These are phyloP conservation scores for Penicillium arizonense DNA, from an alignment of 495 filamentous ascomycete genomes.

Conservation along the genomic window DNA sequence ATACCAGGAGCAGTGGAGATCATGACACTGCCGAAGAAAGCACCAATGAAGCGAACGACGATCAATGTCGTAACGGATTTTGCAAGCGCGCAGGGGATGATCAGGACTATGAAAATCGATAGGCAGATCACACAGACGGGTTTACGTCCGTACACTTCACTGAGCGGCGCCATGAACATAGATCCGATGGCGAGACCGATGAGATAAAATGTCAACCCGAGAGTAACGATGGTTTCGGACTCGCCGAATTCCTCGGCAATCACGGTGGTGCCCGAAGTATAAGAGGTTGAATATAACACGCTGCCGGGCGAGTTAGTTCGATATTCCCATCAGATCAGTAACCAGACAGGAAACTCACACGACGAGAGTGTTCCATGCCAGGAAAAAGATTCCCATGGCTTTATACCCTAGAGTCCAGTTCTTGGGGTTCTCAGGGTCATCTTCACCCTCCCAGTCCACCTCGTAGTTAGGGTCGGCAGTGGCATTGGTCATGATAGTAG, in stretches of 20 bases:
- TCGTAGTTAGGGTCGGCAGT: constrained; percentile 69
- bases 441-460: constrained; percentile 64
- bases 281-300: constrained; percentile 84
- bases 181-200: constrained; percentile 67
- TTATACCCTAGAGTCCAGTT: constrained; percentile 75
- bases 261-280: constrained; percentile 65
- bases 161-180: constrained; percentile 71
- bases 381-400: constrained; percentile 55
- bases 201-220: constrained; percentile 76
- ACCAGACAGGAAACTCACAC: constrained; percentile 43
- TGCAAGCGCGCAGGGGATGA: constrained; percentile 71
- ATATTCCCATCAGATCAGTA: background rate
- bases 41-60: constrained; percentile 71
- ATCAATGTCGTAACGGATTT: constrained; percentile 63
- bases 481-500: constrained; percentile 56
- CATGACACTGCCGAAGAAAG: constrained; percentile 75
- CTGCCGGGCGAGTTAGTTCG: constrained; percentile 21
- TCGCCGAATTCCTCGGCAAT: constrained; percentile 67
- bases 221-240: constrained; percentile 57
- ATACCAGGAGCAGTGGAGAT: constrained; percentile 81
- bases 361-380: constrained; percentile 71
- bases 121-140: constrained; percentile 68
- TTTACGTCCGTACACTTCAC: constrained; percentile 76
- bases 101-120: constrained; percentile 59
- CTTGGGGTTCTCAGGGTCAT: constrained; percentile 67